phyloP scores from a whole-genome alignment of 257 asterid genomes.

The Salvia rosmarinus region DNA sequence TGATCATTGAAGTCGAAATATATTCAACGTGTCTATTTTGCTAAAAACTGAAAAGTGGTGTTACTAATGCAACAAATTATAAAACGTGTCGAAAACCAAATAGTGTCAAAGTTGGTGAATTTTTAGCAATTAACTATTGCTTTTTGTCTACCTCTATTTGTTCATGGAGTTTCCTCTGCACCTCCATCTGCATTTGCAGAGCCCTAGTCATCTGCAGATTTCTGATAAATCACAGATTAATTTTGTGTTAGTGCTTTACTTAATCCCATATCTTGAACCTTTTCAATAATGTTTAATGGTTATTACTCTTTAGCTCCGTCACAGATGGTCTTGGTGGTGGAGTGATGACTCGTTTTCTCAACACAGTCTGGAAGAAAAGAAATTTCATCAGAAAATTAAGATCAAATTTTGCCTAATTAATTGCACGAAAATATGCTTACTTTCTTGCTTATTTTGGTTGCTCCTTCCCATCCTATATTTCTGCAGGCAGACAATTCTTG shows the following conservation, averaged over 20 bases:
- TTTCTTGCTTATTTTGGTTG: constrained; percentile 49
- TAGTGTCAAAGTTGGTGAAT: too few species aligned
- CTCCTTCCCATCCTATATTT: constrained; percentile 81
- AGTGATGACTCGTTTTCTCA: constrained; percentile 47
- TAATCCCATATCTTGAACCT: too few species aligned
- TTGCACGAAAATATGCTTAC: constrained; percentile 27
- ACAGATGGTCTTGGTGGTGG: constrained; percentile 32
- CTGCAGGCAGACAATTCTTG: constrained; percentile 43
- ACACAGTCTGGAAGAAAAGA: constrained; percentile 37
- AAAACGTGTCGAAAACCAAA: too few species aligned
- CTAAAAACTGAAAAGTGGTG: too few species aligned
- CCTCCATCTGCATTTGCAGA: constrained; percentile 78
- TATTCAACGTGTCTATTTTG: too few species aligned
- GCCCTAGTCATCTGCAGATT: constrained; percentile 57
- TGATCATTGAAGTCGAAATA: too few species aligned
- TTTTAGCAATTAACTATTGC: too few species aligned
- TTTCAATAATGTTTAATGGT: background rate
- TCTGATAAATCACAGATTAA: constrained; percentile 41
- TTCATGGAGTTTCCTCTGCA: constrained; percentile 78
- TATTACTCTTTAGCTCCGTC: constrained; percentile 66
- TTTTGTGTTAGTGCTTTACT: constrained; percentile 9
- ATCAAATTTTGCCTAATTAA: background rate
- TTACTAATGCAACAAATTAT: too few species aligned
- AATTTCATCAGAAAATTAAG: background rate
- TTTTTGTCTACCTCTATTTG: constrained; percentile 65